These are phyloP conservation scores for Trichoderma guizhouense DNA, from an alignment of 2,329 filamentous ascomycete species.

Conservation along the genomic window DNA sequence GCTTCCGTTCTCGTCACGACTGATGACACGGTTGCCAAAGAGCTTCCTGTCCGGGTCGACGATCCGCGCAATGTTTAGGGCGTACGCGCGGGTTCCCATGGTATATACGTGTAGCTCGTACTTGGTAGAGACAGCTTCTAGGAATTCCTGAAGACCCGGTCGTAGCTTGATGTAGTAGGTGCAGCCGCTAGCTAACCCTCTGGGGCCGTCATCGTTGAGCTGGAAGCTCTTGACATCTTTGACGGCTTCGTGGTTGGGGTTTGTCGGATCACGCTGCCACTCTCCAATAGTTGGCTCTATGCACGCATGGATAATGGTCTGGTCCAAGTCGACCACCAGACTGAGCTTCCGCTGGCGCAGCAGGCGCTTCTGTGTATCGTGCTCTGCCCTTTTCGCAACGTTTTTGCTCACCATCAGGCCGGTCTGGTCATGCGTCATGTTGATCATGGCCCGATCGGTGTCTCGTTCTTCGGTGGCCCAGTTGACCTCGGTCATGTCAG, in stretches of 20 bases:
- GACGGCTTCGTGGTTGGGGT: constrained; percentile 87
- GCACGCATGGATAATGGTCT: constrained; percentile 97
- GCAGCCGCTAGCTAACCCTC: constrained; percentile 65
- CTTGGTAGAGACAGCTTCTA: constrained; percentile 70
- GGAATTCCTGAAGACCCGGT: constrained; percentile 77
- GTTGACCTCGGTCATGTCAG: constrained; percentile 89
- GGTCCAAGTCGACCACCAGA: constrained; percentile 93
- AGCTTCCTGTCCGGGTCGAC: constrained; percentile 86
- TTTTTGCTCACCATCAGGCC: constrained; percentile 78
- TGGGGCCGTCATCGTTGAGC: constrained; percentile 77
- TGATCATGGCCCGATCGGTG: constrained; percentile 83
- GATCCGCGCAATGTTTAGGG: constrained; percentile 84
- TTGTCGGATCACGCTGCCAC: constrained; percentile 84
- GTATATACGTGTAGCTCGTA: constrained; percentile 99
- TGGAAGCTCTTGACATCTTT: constrained; percentile 88
- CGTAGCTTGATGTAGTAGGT: constrained; percentile 99
- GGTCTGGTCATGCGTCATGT: constrained; percentile 91
- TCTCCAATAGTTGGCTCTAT: constrained; percentile 95
- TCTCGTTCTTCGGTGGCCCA: constrained; percentile 80
- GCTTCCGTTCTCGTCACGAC: constrained; percentile 93
- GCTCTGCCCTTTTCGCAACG: constrained; percentile 78
- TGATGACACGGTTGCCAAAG: constrained; percentile 93
- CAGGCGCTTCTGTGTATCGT: constrained; percentile 80
- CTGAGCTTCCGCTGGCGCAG: constrained; percentile 80
- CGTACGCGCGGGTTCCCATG: constrained; percentile 98